These are phyloP conservation scores for Didymosphaeria variabile DNA, from an alignment of 2,329 filamentous ascomycete genomes.

Conservation along the genomic window DNA sequence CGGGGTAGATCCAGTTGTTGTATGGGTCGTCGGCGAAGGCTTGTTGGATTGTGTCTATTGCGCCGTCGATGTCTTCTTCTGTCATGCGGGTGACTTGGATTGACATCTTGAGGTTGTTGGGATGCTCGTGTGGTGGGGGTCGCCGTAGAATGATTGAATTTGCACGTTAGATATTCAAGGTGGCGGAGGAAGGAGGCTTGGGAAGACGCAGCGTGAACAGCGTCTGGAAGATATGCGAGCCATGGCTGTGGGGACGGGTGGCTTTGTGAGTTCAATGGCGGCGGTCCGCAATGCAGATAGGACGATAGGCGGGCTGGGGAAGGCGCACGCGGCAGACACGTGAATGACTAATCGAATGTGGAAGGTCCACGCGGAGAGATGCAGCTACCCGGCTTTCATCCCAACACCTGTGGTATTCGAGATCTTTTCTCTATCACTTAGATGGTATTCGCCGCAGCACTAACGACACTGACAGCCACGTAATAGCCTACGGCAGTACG, in stretches of 20 bases:
- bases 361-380: slow-evolving; percentile 13
- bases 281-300: slow-evolving; percentile 13
- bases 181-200: background rate
- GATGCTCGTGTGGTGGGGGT: background rate
- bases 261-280: slow-evolving; percentile 11
- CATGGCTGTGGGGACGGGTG: slow-evolving; percentile 24
- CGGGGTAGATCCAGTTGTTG: slow-evolving; percentile 70
- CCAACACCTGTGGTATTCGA: too few species aligned
- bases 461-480: too few species aligned
- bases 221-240: slow-evolving; percentile 5
- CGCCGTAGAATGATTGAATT: background rate
- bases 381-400: background rate
- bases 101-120: slow-evolving; percentile 39
- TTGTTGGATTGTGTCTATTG: slow-evolving; percentile 71
- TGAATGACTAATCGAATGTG: slow-evolving; percentile 4
- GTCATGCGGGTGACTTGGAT: slow-evolving; percentile 66
- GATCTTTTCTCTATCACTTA: too few species aligned
- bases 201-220: background rate
- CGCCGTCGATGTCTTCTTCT: slow-evolving; percentile 68
- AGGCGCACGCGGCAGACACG: slow-evolving; percentile 17
- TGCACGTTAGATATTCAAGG: slow-evolving; percentile 9
- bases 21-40: slow-evolving; percentile 74
- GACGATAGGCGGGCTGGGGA: slow-evolving; percentile 15
- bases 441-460: too few species aligned
- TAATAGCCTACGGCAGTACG: too few species aligned